Conservation (phyloP, 1,139 yeast species). For the Suhomyces chickasaworum region DNA sequence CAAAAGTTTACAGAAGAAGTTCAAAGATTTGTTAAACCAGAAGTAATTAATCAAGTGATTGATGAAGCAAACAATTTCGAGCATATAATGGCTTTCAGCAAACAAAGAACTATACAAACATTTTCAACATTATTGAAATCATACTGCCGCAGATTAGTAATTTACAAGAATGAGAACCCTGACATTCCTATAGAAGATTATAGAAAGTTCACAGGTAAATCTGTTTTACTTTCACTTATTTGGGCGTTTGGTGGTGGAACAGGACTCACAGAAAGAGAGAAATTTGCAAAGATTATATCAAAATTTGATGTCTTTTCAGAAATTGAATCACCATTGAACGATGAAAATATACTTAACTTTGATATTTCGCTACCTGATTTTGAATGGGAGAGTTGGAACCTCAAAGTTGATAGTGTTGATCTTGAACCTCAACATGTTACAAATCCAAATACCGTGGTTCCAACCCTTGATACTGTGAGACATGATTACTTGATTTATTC, state of each 20-base stretch:
- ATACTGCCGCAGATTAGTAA: conserved; percentile 23
- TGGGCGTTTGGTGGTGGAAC: conserved; percentile 79
- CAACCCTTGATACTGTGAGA: conserved; percentile 76
- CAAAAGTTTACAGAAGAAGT: conserved; percentile 14
- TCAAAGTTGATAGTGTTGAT: conserved; percentile 46
- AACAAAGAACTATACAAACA: conserved; percentile 42
- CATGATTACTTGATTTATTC: conserved; percentile 65
- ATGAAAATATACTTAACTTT: conserved; percentile 36
- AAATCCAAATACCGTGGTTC: conserved; percentile 67
- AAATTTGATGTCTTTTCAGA: conserved; percentile 20
- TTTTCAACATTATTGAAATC: conserved; percentile 32
- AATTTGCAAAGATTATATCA: conserved; percentile 38
- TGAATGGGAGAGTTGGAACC: conserved; percentile 51
- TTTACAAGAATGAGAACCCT: conserved; percentile 16
- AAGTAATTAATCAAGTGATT: conserved; percentile 10
- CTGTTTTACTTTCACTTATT: conserved; percentile 46
- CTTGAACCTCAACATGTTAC: conserved; percentile 67
- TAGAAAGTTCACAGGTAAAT: conserved; percentile 37
- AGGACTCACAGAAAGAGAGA: conserved; percentile 36
- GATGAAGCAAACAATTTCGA: conserved; percentile 23
- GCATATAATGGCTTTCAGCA: conserved; percentile 60
- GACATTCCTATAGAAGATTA: conserved; percentile 23
- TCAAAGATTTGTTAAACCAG: conserved; percentile 9
- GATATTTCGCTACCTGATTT: conserved; percentile 51
- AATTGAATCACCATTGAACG: conserved; percentile 12